Evolutionary conservation across 139 green algal genomes (phyloP).

Genomic region (Chlamydomonas urium): DNA sequence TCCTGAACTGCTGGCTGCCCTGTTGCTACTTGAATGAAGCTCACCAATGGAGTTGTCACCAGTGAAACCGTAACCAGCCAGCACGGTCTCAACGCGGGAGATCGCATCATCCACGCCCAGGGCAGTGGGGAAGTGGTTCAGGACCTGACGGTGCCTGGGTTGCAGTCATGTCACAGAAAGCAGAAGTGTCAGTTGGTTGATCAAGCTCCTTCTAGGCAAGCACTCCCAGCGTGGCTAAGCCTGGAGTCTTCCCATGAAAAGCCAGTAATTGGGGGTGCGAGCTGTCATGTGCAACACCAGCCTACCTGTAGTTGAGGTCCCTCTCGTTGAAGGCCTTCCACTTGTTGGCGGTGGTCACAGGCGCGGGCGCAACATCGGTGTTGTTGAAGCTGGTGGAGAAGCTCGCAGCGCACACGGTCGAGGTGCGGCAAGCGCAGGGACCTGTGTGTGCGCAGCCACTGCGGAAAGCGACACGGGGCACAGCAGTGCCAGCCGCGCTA

Average conservation of each 20-base stretch:
- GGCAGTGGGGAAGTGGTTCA: slow-evolving; percentile 58
- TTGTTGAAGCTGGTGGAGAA: no score
- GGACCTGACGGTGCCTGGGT: slow-evolving; percentile 19
- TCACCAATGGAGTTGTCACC: slow-evolving; percentile 42
- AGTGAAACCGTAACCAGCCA: slow-evolving; percentile 67
- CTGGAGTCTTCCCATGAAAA: background rate
- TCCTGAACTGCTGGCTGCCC: background rate
- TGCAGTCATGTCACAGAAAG: background rate
- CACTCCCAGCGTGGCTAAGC: background rate
- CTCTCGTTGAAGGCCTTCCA: background rate
- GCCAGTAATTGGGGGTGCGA: background rate
- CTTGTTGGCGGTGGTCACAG: no score
- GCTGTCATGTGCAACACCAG: background rate
- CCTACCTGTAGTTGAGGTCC: background rate
- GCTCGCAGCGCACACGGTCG: no score
- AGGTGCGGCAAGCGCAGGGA: no score
- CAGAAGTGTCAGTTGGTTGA: background rate
- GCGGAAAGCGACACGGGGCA: no score
- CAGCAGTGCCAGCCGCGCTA: no score
- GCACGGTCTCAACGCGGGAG: slow-evolving; percentile 58
- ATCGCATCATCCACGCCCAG: slow-evolving; percentile 80
- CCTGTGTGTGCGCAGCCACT: no score
- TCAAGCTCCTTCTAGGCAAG: background rate
- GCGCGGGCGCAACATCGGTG: no score
- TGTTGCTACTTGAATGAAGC: slow-evolving; percentile 36